These are phyloP conservation scores for Suillus paluster DNA, from an alignment of 768 basidiomycete genomes.

Conservation along the genomic window DNA sequence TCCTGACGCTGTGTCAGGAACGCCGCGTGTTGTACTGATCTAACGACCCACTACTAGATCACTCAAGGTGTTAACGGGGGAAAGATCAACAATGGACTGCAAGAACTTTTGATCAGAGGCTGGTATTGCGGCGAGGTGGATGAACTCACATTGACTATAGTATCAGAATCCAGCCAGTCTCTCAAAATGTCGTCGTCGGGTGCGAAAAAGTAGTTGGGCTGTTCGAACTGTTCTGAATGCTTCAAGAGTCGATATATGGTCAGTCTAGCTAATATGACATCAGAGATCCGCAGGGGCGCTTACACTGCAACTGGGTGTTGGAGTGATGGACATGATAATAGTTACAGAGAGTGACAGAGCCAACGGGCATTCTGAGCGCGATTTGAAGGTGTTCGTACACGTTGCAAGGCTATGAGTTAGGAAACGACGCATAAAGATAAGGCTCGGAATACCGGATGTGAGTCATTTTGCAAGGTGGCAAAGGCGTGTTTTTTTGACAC, in stretches of 20 bases:
- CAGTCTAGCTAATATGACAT: neutral
- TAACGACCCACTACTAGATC: constrained; percentile 34
- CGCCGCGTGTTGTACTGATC: constrained; percentile 19
- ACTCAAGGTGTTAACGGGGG: constrained; percentile 23
- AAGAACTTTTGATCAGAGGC: constrained; percentile 3
- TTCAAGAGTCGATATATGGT: constrained; percentile 4
- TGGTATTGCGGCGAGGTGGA: neutral
- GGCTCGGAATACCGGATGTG: constrained; percentile 11
- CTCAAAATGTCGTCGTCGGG: constrained; percentile 18
- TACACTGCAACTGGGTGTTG: constrained; percentile 15
- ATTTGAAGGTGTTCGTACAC: constrained; percentile 10
- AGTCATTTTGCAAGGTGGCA: constrained; percentile 30
- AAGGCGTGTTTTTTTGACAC: constrained; percentile 38
- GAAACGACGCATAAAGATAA: constrained; percentile 16
- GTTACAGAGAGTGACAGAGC: constrained; percentile 11
- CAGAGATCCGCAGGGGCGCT: neutral
- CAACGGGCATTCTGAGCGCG: constrained; percentile 9
- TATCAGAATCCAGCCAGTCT: constrained; percentile 29
- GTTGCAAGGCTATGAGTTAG: constrained; percentile 12
- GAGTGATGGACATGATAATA: constrained; percentile 14
- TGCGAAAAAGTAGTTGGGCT: constrained; percentile 8
- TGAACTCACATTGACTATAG: constrained; percentile 31
- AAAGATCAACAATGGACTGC: constrained; percentile 26
- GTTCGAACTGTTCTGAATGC: constrained; percentile 13
- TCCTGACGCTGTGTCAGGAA: constrained; percentile 33